A percentile compares a stretch with the other conserved stretches of the same genome.
phyloP scores from a whole-genome alignment of 768 basidiomycete genomes.

The Cyclocybe cylindracea region DNA sequence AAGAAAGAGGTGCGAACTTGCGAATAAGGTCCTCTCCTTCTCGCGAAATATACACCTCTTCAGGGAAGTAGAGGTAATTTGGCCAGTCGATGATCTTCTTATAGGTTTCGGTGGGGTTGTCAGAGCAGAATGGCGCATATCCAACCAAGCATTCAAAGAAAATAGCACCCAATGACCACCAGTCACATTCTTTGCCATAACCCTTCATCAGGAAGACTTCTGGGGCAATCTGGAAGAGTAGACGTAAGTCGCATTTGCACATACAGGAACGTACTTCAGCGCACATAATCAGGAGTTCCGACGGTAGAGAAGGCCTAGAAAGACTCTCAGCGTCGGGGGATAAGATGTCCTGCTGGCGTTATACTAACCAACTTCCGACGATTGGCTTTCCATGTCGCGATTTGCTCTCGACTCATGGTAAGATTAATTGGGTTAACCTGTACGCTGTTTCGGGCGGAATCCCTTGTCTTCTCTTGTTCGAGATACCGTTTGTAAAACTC shows the following conservation, averaged over 20 bases:
- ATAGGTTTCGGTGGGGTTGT: conserved; percentile 97
- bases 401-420: conserved; percentile 95
- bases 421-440: conserved; percentile 98
- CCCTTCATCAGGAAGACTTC: conserved; percentile 98
- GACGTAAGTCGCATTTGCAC: conserved; percentile 29
- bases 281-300: conserved; percentile 59
- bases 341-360: background rate
- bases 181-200: conserved; percentile 98
- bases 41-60: conserved; percentile 90
- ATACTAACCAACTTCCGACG: conserved; percentile 82
- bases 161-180: conserved; percentile 99
- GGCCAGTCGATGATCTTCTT: conserved; percentile 98
- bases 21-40: conserved; percentile 92
- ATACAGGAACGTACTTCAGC: conserved; percentile 29
- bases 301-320: conserved; percentile 90
- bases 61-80: conserved; percentile 88
- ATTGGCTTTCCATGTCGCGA: conserved; percentile 99
- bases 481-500: conserved; percentile 92
- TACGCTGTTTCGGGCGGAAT: conserved; percentile 86
- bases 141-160: conserved; percentile 99
- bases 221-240: conserved; percentile 76
- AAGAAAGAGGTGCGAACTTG: conserved; percentile 47
- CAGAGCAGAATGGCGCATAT: conserved; percentile 97
- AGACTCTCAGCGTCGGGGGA: conserved; percentile 2
- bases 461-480: conserved; percentile 69